Conservation (phyloP, 306 rosid species). For the Inga laurina region DNA sequence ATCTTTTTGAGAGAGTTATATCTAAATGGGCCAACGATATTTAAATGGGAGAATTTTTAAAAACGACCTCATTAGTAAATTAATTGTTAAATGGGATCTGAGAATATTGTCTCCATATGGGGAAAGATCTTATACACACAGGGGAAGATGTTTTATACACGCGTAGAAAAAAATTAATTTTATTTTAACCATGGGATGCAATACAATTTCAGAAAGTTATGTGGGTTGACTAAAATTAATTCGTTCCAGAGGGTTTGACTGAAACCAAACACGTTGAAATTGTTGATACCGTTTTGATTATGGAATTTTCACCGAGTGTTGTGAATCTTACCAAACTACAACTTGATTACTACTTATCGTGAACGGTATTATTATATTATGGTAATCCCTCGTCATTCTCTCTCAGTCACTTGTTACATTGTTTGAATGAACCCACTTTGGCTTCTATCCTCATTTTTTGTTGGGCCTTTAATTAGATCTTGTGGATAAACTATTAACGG, state of each 20-base stretch:
- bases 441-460: too few relatives aligned
- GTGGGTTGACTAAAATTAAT: too few relatives aligned
- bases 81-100: too few relatives aligned
- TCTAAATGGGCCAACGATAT: not conserved
- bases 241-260: too few relatives aligned
- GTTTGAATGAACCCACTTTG: not conserved
- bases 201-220: rapidly evolving
- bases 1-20: not conserved
- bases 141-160: too few relatives aligned
- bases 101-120: rapidly evolving
- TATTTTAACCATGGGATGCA: too few relatives aligned
- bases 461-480: not conserved
- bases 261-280: not conserved
- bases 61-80: too few relatives aligned
- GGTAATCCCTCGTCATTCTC: not conserved
- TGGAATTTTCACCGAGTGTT: not conserved
- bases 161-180: too few relatives aligned
- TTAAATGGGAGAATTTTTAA: not conserved
- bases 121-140: too few relatives aligned
- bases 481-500: not conserved
- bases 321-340: not conserved
- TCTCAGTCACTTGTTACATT: not conserved
- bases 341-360: not conserved
- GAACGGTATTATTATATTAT: not conserved
- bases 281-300: not conserved